A percentile compares a stretch with the other conserved stretches of the same genome.
Conservation (phyloP, 2,329 filamentous ascomycete genomes). For the Colletotrichum orchidophilum region DNA sequence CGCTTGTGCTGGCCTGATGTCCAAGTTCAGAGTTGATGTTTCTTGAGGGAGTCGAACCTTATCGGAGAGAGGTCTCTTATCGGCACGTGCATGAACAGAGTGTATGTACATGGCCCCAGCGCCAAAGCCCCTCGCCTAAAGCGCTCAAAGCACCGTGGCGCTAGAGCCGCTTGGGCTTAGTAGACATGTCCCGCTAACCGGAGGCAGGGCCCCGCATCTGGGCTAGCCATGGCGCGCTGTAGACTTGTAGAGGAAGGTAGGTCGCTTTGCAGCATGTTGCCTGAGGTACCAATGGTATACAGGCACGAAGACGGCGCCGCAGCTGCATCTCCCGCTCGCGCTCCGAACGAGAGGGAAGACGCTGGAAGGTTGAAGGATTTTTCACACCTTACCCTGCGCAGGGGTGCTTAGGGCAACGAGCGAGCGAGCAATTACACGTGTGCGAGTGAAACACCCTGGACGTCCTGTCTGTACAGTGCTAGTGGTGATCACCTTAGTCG, state of each 20-base stretch:
- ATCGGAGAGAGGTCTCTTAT: not conserved
- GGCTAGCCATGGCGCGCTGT: not conserved
- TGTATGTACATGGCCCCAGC: not conserved
- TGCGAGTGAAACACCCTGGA: not conserved
- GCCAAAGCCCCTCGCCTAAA: not conserved
- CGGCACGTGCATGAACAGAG: not conserved
- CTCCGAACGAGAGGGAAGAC: conserved; percentile 10
- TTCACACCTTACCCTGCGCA: not conserved
- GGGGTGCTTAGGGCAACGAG: conserved; percentile 16
- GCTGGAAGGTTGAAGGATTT: conserved; percentile 29
- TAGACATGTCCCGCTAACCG: not conserved
- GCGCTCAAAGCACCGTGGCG: not conserved
- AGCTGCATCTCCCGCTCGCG: not conserved
- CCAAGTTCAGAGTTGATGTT: not conserved
- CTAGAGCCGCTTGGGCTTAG: not conserved
- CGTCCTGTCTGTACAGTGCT: conserved; percentile 18
- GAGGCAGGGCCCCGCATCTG: conserved; percentile 7
- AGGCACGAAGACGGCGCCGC: not conserved
- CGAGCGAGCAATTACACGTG: not conserved
- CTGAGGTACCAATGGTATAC: not conserved
- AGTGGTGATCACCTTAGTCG: not conserved
- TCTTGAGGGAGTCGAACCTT: not conserved
- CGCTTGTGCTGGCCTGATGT: not conserved
- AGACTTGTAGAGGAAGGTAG: conserved; percentile 11
- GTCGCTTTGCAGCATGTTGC: not conserved